A percentile compares a stretch with the other conserved stretches of the same genome.
Conservation (phyloP, 805 yeast genomes). For the Torulaspora microellipsoides region DNA sequence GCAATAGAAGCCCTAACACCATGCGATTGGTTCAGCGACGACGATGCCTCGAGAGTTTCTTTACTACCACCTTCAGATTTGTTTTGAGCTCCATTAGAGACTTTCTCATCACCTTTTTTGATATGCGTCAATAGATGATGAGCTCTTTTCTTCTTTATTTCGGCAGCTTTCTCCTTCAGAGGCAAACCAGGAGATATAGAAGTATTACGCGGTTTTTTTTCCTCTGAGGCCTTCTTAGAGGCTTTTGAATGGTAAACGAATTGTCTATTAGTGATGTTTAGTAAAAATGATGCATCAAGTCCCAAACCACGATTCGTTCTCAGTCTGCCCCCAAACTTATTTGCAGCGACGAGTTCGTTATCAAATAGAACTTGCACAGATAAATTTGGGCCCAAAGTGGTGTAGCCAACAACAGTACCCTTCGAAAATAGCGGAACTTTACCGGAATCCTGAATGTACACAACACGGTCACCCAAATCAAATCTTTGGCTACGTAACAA, state of each 20-base stretch:
- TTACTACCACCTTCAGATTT: conserved; percentile 2
- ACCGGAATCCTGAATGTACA: conserved; percentile 80
- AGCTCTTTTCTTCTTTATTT: conserved; percentile 32
- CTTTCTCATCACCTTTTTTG: conserved; percentile 31
- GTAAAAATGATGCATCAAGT: conserved; percentile 73
- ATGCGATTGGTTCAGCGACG: background rate
- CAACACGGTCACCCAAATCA: conserved; percentile 83
- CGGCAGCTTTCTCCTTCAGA: conserved; percentile 28
- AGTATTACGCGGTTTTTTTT: conserved; percentile 28
- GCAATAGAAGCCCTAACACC: background rate
- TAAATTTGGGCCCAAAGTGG: conserved; percentile 48
- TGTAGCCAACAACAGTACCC: conserved; percentile 85
- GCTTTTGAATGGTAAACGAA: conserved; percentile 71
- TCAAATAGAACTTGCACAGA: conserved; percentile 82
- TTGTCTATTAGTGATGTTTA: conserved; percentile 73
- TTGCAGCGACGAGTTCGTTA: conserved; percentile 75
- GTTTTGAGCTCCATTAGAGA: background rate
- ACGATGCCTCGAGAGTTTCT: background rate
- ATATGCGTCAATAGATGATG: conserved; percentile 44
- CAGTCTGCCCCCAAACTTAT: conserved; percentile 72
- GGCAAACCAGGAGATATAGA: conserved; percentile 1
- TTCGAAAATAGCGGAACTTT: conserved; percentile 81
- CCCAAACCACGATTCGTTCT: conserved; percentile 76
- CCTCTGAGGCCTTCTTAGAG: conserved; percentile 38
- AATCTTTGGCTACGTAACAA: conserved; percentile 71